Evolutionary conservation across 169 alveolate species (phyloP).

Genomic region (Pseudocohnilembus persalinus): DNA sequence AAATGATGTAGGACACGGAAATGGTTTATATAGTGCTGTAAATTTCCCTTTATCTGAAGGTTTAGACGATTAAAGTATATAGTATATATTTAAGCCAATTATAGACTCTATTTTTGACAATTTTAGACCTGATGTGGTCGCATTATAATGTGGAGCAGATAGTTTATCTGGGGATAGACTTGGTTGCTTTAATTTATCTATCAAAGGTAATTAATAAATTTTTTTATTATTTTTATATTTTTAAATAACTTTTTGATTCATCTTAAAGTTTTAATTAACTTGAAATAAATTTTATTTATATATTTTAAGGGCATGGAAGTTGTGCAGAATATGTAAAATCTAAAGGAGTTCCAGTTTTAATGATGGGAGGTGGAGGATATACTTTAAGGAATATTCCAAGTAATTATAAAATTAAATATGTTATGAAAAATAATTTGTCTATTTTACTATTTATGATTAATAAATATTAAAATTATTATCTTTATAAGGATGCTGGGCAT

Average conservation of each 20-base stretch:
- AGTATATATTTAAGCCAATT: constrained; percentile 79
- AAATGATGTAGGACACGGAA: constrained; percentile 85
- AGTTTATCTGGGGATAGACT: constrained; percentile 91
- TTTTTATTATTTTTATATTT: background rate
- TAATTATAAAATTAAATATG: too few species aligned
- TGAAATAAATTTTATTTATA: too few species aligned
- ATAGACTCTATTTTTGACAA: constrained; percentile 79
- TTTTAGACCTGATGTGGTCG: constrained; percentile 89
- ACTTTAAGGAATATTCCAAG: constrained; percentile 88
- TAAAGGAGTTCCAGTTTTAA: constrained; percentile 80
- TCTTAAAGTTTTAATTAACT: too few species aligned
- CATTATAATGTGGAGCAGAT: constrained; percentile 91
- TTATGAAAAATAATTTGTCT: too few species aligned
- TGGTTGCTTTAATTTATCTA: constrained; percentile 88
- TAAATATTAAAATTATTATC: too few species aligned
- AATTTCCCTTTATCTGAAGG: constrained; percentile 90
- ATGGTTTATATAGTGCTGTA: constrained; percentile 88
- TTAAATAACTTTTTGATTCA: background rate
- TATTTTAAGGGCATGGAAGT: constrained; percentile 78
- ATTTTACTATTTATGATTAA: too few species aligned
- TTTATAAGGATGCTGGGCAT: constrained; percentile 81
- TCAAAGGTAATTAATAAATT: too few species aligned
- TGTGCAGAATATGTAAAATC: constrained; percentile 72
- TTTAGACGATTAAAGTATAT: constrained; percentile 83
- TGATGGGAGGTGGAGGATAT: constrained; percentile 92